Percentiles rank a stretch among this genome's conserved stretches.
These are phyloP conservation scores for Xenoacremonium recifei DNA, from an alignment of 2,329 filamentous ascomycete genomes.

Conservation along the genomic window DNA sequence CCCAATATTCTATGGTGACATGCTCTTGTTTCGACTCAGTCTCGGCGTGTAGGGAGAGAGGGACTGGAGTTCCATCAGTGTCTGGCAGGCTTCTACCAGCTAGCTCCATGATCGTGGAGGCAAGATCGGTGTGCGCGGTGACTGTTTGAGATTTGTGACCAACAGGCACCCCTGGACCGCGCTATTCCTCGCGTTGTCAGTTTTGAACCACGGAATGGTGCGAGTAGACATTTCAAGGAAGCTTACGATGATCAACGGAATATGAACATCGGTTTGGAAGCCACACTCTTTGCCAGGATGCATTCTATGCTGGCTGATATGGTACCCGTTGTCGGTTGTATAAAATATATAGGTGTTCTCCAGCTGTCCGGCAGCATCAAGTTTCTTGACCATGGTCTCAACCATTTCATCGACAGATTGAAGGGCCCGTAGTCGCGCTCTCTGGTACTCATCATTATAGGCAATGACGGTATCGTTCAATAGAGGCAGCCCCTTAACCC, in stretches of 20 bases:
- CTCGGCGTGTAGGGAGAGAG: conserved; percentile 24
- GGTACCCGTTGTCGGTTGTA: conserved; percentile 52
- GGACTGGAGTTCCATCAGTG: conserved; percentile 50
- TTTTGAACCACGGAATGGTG: too few relatives aligned
- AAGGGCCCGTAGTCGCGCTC: conserved; percentile 39
- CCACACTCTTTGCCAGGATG: conserved; percentile 51
- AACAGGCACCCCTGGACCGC: conserved; percentile 45
- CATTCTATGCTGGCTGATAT: conserved; percentile 52
- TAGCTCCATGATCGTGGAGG: conserved; percentile 49
- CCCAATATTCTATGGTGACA: conserved; percentile 52
- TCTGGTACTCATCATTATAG: conserved; percentile 38
- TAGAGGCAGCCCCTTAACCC: conserved; percentile 38
- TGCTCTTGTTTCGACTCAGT: conserved; percentile 46
- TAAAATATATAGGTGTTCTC: conserved; percentile 51
- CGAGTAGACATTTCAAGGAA: too few relatives aligned
- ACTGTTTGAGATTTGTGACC: conserved; percentile 36
- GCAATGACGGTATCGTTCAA: conserved; percentile 27
- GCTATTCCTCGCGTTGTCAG: too few relatives aligned
- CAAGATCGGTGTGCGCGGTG: conserved; percentile 47
- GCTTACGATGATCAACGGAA: conserved; percentile 49
- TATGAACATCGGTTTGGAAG: conserved; percentile 51
- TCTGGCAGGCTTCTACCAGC: conserved; percentile 34
- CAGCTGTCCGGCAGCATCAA: conserved; percentile 30
- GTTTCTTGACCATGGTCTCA: conserved; percentile 32
- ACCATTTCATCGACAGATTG: conserved; percentile 45